These are phyloP conservation scores for Warburgia ugandensis DNA, from an alignment of 164 flowering plant genomes.

Conservation along the genomic window DNA sequence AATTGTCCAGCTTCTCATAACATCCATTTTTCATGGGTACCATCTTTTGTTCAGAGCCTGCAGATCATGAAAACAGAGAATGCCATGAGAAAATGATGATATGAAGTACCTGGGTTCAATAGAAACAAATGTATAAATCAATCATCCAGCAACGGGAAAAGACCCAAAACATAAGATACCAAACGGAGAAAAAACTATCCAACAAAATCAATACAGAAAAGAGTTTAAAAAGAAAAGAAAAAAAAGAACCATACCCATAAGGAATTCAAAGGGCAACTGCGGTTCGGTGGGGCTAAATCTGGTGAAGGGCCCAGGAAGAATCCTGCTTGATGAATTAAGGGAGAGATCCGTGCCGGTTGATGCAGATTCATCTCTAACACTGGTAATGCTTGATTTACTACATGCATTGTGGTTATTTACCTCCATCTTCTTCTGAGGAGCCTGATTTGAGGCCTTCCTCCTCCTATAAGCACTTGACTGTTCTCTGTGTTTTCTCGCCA, in stretches of 20 bases:
- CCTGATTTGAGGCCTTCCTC: slow-evolving; percentile 24
- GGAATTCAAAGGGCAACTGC: slow-evolving; percentile 7
- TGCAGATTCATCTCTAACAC: slow-evolving; percentile 38
- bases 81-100: not conserved
- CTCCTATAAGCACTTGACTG: slow-evolving; percentile 33
- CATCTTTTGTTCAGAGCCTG: slow-evolving; percentile 16
- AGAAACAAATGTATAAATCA: no score
- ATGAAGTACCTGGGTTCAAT: no score
- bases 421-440: slow-evolving; percentile 1
- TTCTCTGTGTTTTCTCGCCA: slow-evolving; percentile 59
- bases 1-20: slow-evolving; percentile 10
- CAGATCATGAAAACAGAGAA: not conserved
- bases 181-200: not conserved
- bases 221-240: not conserved
- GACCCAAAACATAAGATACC: no score
- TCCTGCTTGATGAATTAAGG: slow-evolving; percentile 28
- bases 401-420: slow-evolving; percentile 20
- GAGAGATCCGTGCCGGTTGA: slow-evolving; percentile 55
- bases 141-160: no score
- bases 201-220: not conserved
- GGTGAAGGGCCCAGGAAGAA: slow-evolving; percentile 9
- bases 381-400: slow-evolving; percentile 37
- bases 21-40: slow-evolving; percentile 8
- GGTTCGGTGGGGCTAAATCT: slow-evolving; percentile 11
- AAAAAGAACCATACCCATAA: slow-evolving; percentile 17